Evolutionary conservation across 1,284 basidiomycete genomes (phyloP).

Genomic region (Tremellales sp.): DNA sequence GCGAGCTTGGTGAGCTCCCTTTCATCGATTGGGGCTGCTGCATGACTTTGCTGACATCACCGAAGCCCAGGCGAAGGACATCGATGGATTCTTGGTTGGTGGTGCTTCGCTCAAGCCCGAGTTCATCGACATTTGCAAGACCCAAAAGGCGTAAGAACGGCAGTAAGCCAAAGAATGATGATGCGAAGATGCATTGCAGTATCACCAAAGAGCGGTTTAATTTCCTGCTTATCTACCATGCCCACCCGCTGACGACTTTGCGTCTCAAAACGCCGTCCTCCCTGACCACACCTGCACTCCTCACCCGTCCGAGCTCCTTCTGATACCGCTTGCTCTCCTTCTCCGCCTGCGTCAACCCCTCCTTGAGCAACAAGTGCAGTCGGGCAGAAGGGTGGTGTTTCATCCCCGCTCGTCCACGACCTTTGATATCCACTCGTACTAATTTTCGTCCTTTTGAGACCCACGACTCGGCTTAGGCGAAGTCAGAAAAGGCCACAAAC

Average conservation of each 20-base stretch:
- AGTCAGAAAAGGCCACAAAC: neutral
- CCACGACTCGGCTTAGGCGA: conserved; percentile 74
- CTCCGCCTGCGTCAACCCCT: conserved; percentile 76
- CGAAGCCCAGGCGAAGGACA: conserved; percentile 69
- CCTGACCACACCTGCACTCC: conserved; percentile 69
- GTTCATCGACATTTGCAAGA: conserved; percentile 88
- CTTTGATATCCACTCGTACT: conserved; percentile 76
- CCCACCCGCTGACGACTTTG: conserved; percentile 62
- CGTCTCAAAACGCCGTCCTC: conserved; percentile 77
- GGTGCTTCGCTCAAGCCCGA: conserved; percentile 98
- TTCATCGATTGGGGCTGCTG: neutral
- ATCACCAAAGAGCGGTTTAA: too few relatives aligned
- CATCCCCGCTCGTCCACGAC: conserved; percentile 75
- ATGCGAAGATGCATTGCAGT: neutral
- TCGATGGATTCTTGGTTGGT: conserved; percentile 99
- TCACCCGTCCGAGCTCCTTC: conserved; percentile 68
- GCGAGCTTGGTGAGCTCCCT: conserved; percentile 68
- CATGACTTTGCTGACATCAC: neutral
- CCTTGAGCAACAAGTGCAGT: conserved; percentile 72
- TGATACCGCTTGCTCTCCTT: conserved; percentile 60
- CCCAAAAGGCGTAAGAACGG: conserved; percentile 32
- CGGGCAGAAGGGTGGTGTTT: conserved; percentile 73
- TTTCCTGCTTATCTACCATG: conserved; percentile 79
- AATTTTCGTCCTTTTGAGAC: conserved; percentile 76
- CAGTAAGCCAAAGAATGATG: neutral